Conservation (phyloP, 176 grass and related monocot genomes). For the Avena sativa region DNA sequence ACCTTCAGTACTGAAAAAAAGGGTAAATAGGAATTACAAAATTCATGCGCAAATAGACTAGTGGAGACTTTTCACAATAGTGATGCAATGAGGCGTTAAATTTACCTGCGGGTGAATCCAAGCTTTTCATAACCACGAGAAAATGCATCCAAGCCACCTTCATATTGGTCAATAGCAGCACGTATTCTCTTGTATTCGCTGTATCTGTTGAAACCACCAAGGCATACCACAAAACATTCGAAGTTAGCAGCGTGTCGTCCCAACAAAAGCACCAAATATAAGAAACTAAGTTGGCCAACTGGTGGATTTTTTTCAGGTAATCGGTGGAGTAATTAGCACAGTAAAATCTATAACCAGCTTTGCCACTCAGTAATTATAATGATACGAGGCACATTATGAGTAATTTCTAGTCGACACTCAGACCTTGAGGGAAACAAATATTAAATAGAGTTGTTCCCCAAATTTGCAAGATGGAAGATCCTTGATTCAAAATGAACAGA, state of each 20-base stretch:
- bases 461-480: slow-evolving; percentile 24
- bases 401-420: neutral
- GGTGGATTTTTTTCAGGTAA: neutral
- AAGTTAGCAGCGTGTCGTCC: neutral
- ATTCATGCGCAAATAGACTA: neutral
- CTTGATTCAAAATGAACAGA: slow-evolving; percentile 13
- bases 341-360: slow-evolving; percentile 21
- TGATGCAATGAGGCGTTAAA: slow-evolving; percentile 10
- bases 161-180: slow-evolving; percentile 75
- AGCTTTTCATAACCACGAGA: slow-evolving; percentile 97
- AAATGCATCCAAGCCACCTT: slow-evolving; percentile 97
- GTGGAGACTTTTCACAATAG: neutral
- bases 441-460: neutral
- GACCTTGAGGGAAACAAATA: slow-evolving; percentile 4
- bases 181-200: slow-evolving; percentile 83
- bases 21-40: slow-evolving; percentile 6
- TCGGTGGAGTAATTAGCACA: neutral
- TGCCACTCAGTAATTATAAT: neutral
- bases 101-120: slow-evolving; percentile 78
- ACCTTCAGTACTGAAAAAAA: slow-evolving; percentile 70
- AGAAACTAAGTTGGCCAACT: slow-evolving; percentile 6
- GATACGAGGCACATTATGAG: neutral
- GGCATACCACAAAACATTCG: slow-evolving; percentile 10
- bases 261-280: slow-evolving; percentile 28
- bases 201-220: slow-evolving; percentile 70